Evolutionary conservation across 495 filamentous ascomycete genomes (phyloP).

Genomic region (Choiromyces venosus): DNA sequence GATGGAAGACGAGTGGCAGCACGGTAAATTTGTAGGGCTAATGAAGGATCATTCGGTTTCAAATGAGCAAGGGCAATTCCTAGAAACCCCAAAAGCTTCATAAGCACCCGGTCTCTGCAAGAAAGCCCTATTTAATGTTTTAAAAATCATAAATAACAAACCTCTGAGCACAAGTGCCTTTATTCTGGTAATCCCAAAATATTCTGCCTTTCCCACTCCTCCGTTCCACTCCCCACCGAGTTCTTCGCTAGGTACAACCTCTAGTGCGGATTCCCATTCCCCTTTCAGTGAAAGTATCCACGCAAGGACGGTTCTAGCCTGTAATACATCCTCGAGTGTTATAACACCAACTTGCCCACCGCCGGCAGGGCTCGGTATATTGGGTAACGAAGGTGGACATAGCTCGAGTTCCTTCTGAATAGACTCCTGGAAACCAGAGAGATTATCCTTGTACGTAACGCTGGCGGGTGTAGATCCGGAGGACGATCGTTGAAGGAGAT

Average conservation of each 20-base stretch:
- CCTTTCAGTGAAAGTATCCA: constrained; percentile 34
- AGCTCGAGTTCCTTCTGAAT: constrained; percentile 28
- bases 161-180: constrained; percentile 42
- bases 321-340: constrained; percentile 37
- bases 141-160: constrained; percentile 19
- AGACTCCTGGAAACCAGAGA: constrained; percentile 23
- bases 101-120: constrained; percentile 6
- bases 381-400: constrained; percentile 11
- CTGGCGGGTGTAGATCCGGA: constrained; percentile 6
- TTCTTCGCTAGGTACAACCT: constrained; percentile 36
- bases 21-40: constrained; percentile 38
- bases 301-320: constrained; percentile 38
- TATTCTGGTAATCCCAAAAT: constrained; percentile 40
- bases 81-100: constrained; percentile 9
- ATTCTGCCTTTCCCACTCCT: constrained; percentile 37
- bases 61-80: constrained; percentile 38
- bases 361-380: constrained; percentile 34
- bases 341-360: constrained; percentile 33
- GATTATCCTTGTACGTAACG: constrained; percentile 13
- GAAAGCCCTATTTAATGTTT: constrained; percentile 2
- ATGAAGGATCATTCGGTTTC: constrained; percentile 31
- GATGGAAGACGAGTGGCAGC: constrained; percentile 37
- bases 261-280: constrained; percentile 35
- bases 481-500: constrained; percentile 24
- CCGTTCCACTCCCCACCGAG: constrained; percentile 31